These are phyloP conservation scores for Coccomyxa sp. DNA, from an alignment of 139 green algal genomes.

Conservation along the genomic window DNA sequence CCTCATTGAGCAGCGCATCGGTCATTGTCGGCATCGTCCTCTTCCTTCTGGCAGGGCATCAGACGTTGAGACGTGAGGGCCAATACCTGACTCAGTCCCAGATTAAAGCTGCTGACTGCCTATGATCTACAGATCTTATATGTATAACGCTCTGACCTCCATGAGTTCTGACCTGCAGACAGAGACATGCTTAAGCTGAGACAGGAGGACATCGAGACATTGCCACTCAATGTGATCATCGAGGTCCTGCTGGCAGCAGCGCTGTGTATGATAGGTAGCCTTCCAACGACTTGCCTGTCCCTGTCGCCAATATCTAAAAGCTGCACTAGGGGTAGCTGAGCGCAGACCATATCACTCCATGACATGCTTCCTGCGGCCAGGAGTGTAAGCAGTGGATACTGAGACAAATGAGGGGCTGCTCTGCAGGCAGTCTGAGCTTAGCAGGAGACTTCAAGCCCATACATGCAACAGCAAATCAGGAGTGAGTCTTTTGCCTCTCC, in stretches of 20 bases:
- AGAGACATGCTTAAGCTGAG: slow-evolving; percentile 35
- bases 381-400: too few relatives aligned
- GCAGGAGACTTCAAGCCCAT: slow-evolving; percentile 16
- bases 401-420: too few relatives aligned
- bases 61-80: neutral
- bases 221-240: slow-evolving; percentile 21
- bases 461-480: slow-evolving; percentile 8
- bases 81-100: neutral
- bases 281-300: neutral
- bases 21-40: neutral
- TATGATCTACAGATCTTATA: neutral
- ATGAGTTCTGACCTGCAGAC: slow-evolving; percentile 14
- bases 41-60: neutral
- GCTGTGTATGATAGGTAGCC: slow-evolving; percentile 22
- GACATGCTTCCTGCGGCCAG: too few relatives aligned
- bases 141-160: neutral
- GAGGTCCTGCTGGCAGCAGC: slow-evolving; percentile 18
- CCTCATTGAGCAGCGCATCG: neutral
- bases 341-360: too few relatives aligned
- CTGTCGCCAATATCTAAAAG: neutral
- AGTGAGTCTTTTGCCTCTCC: neutral
- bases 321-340: too few relatives aligned
- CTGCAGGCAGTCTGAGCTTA: slow-evolving; percentile 7
- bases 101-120: neutral
- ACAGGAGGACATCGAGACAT: slow-evolving; percentile 26